phyloP scores from a whole-genome alignment of 352 stramenopile species.

The Phytopythium chamaehyphon region DNA sequence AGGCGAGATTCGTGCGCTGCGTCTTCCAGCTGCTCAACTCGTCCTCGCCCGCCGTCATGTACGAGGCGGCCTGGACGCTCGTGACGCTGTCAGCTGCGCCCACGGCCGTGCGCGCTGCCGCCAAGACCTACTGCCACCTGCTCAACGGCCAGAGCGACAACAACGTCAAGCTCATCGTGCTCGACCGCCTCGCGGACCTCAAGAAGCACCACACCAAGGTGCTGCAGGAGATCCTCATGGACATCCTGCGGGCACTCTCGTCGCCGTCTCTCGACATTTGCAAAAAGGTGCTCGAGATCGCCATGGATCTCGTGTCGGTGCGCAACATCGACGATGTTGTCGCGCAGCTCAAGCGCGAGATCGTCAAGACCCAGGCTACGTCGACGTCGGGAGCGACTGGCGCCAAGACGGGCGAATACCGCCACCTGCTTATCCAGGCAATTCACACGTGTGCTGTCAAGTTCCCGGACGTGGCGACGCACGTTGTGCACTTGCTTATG shows the following conservation, averaged over 20 bases:
- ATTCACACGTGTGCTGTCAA: constrained; percentile 98
- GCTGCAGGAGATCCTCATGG: constrained; percentile 98
- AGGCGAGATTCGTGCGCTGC: constrained; percentile 98
- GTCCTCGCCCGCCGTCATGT: constrained; percentile 90
- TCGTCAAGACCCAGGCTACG: constrained; percentile 89
- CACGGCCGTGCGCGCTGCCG: constrained; percentile 95
- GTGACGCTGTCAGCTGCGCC: constrained; percentile 97
- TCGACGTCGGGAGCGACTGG: constrained; percentile 21
- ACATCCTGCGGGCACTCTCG: constrained; percentile 96
- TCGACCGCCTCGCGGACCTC: constrained; percentile 97
- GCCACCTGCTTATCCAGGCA: constrained; percentile 96
- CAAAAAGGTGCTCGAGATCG: constrained; percentile 98
- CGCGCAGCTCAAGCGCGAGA: constrained; percentile 85
- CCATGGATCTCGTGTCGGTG: constrained; percentile 96
- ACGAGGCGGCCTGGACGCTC: constrained; percentile 99
- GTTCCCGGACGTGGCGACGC: constrained; percentile 97
- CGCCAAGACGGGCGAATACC: constrained; percentile 96
- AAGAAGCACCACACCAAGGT: constrained; percentile 97
- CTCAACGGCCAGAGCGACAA: constrained; percentile 99
- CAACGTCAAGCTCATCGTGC: constrained; percentile 99
- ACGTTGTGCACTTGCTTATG: constrained; percentile 98
- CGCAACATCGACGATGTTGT: constrained; percentile 99
- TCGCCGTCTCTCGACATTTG: constrained; percentile 98
- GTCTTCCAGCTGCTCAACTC: constrained; percentile 98
- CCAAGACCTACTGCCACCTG: constrained; percentile 96